Evolutionary conservation across 2,329 filamentous ascomycete species (phyloP), one percentile per base, ranked within the genome.

Genomic region (Emmonsiellopsis sp.): DNA sequence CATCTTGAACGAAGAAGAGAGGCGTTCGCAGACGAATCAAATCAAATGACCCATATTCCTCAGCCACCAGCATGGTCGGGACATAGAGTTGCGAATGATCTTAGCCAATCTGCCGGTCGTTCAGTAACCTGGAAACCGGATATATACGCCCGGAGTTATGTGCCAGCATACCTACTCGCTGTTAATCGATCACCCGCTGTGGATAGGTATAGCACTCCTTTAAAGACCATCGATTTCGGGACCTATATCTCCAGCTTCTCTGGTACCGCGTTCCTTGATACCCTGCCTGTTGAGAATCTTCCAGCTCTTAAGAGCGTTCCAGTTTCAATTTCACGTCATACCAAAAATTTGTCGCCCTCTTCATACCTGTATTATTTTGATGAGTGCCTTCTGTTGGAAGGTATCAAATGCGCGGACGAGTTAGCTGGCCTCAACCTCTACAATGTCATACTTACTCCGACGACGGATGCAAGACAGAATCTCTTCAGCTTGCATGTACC

Each of bases 151-250:
- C 54, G 54, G 11, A 55, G 54, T 20, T 64, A 63, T 53, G 56
- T 63, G 11, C 62, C 62, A 7, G 50, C 55, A 13, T 61, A 61
- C 50, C 57, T 65, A 8, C 43, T 54, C 44, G 63, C 63, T 11
- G 57, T 65, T 37, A 65, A 65, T 43, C 55, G 58, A 34, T 63
- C 62, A n/a, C 58, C 58, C 5, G 61, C 62, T 1, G 55, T 57
- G 26, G 42, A 56, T 10, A 52, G 55, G 9, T 47, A 44, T 40
- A 57, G 58, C 43, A 52, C 49, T n/a, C 52, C 46, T 7, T 38
- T 59, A 9, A 54, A 55, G 7, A 58, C 54, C 5, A 59, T 65
- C 49, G 55, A 64, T 49, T 63, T 59, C 50, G 37, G 45, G 34
- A 34, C 48, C 11, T 65, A 65, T 47, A 53, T 55, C 16, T 49